Percentiles rank a stretch among this genome's conserved stretches.
phyloP scores from a whole-genome alignment of 129 eudicot species.

The sunflower (Helianthus annuus) region HanXRQr2.0-SUNRISE NC_035438.2:134522105-134522604 shows the following conservation, averaged over 20 bases:
- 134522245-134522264: background rate
- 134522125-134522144: constrained; percentile 4
- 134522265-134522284: constrained; percentile 7
- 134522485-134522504: constrained; percentile 10
- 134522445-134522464: constrained; percentile 9
- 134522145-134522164: background rate
- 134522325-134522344: constrained; percentile 5
- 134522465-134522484: constrained; percentile 15
- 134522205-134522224: constrained; percentile 13
- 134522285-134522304: constrained; percentile 8
- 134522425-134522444: constrained; percentile 18
- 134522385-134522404: constrained; percentile 3
- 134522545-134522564: constrained; percentile 5
- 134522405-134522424: constrained; percentile 3
- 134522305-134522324: constrained; percentile 15
- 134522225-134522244: constrained; percentile 13
- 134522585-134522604: constrained; percentile 2
- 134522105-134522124: constrained; percentile 5
- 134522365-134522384: constrained; percentile 10
- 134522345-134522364: constrained; percentile 12
- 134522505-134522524: constrained; percentile 2
- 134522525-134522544: constrained; percentile 13
- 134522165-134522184: constrained; percentile 9
- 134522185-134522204: background rate
- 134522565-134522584: constrained; percentile 1